Percentiles rank a stretch among this genome's conserved stretches.
phyloP scores from a whole-genome alignment of 305 asterid species.

The Withania somnifera region DNA sequence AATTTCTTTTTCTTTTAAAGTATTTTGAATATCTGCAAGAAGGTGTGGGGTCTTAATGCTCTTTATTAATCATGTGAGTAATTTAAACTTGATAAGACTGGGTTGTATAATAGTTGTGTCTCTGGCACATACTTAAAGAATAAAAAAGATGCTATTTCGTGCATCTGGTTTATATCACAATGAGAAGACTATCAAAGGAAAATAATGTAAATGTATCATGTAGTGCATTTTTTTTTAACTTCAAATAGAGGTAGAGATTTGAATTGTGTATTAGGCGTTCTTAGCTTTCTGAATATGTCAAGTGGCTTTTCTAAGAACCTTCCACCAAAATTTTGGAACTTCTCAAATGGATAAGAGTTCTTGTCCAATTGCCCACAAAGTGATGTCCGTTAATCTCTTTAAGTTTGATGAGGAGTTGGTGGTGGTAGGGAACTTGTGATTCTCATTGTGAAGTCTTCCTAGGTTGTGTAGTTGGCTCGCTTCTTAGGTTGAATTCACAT shows the following conservation, averaged over 20 bases:
- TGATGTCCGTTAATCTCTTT: not conserved
- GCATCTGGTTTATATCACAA: not conserved
- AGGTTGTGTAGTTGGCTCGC: not conserved
- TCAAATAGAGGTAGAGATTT: not conserved
- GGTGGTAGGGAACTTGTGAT: not conserved
- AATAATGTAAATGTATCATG: not conserved
- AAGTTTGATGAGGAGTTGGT: not conserved
- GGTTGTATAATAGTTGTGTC: too few relatives aligned
- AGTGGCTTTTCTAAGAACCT: not conserved
- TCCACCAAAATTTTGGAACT: not conserved
- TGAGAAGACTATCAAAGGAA: not conserved
- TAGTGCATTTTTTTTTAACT: not conserved
- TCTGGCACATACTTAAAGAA: not conserved
- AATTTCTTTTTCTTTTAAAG: not conserved
- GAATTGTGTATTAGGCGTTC: not conserved
- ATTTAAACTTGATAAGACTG: not conserved
- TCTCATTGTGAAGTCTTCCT: not conserved
- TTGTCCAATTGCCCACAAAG: not conserved
- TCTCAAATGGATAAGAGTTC: not conserved
- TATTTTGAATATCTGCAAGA: not conserved
- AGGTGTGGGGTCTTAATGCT: not conserved
- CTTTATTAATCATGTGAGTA: not conserved
- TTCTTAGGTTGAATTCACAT: not conserved
- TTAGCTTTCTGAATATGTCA: not conserved
- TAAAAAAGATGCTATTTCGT: not conserved